phyloP scores from a whole-genome alignment of 2,329 filamentous ascomycete genomes.

The Sphaceloma murrayae region DNA sequence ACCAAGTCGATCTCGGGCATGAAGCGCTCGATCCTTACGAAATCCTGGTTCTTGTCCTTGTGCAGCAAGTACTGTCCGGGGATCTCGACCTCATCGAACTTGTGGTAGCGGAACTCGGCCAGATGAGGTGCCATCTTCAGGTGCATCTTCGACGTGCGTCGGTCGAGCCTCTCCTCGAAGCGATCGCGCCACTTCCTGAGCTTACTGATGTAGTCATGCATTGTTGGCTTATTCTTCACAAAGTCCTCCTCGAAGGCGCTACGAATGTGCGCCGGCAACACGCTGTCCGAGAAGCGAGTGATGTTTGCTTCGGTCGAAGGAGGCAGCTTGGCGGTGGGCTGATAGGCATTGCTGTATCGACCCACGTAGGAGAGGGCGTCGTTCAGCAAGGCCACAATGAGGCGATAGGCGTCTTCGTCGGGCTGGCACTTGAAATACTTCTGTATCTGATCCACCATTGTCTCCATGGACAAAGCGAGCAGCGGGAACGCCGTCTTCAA shows the following conservation, averaged over 20 bases:
- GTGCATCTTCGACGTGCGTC: conserved; percentile 60
- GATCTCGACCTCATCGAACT: conserved; percentile 97
- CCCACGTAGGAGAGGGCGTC: conserved; percentile 90
- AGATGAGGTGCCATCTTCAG: conserved; percentile 82
- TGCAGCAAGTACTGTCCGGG: conserved; percentile 95
- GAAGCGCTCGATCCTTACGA: conserved; percentile 94
- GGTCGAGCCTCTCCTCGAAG: conserved; percentile 94
- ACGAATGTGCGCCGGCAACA: conserved; percentile 86
- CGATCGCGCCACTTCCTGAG: conserved; percentile 92
- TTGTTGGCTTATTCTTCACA: conserved; percentile 86
- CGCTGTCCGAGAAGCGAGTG: conserved; percentile 89
- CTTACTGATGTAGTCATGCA: conserved; percentile 98
- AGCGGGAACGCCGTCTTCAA: conserved; percentile 96
- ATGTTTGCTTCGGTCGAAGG: conserved; percentile 91
- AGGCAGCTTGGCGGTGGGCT: conserved; percentile 83
- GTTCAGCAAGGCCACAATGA: conserved; percentile 95
- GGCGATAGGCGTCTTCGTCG: conserved; percentile 91
- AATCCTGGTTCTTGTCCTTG: conserved; percentile 98
- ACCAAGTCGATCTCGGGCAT: conserved; percentile 89
- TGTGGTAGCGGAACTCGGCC: conserved; percentile 93
- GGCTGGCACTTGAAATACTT: conserved; percentile 99
- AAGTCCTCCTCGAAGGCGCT: conserved; percentile 98
- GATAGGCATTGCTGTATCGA: conserved; percentile 75
- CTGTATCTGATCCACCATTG: conserved; percentile 97
- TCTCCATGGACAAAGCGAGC: conserved; percentile 95